A percentile compares a stretch with the other conserved stretches of the same genome.
Evolutionary conservation across 2,329 filamentous ascomycete genomes (phyloP).

Genomic region (Aureobasidium melanogenum): DNA sequence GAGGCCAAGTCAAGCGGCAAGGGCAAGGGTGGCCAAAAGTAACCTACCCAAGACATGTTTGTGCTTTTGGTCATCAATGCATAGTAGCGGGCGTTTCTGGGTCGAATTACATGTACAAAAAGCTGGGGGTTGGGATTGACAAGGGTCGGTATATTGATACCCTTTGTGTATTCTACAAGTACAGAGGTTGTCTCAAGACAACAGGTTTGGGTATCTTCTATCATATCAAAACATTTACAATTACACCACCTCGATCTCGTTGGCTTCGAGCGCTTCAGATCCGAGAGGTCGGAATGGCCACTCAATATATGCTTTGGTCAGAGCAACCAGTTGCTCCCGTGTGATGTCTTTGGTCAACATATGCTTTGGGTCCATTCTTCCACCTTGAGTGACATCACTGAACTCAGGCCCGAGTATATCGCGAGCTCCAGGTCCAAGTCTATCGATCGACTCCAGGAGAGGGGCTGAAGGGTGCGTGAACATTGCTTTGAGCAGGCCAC

Average conservation of each 20-base stretch:
- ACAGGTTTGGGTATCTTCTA: not conserved
- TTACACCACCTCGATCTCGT: not conserved
- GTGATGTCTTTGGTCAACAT: constrained; percentile 44
- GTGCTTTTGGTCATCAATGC: constrained; percentile 4
- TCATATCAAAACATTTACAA: not conserved
- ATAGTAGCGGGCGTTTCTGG: constrained; percentile 13
- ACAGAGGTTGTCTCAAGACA: not conserved
- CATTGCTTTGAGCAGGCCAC: constrained; percentile 43
- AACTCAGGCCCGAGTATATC: constrained; percentile 42
- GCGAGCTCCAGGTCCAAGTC: constrained; percentile 49
- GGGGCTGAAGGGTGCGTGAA: constrained; percentile 27
- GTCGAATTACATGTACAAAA: constrained; percentile 3
- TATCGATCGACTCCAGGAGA: constrained; percentile 39
- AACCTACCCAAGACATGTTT: not conserved
- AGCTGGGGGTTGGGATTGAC: not conserved
- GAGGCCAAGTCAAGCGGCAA: constrained; percentile 28
- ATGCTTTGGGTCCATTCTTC: constrained; percentile 31
- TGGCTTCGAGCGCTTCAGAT: constrained; percentile 1
- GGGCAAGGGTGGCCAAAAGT: constrained; percentile 28
- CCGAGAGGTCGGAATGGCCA: constrained; percentile 50
- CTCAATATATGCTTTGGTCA: constrained; percentile 51
- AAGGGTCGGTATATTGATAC: not conserved
- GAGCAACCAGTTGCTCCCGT: constrained; percentile 46
- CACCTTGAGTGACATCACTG: constrained; percentile 41
- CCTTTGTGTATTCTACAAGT: not conserved